A percentile compares a stretch with the other conserved stretches of the same genome.
Conservation (phyloP, 2,329 filamentous ascomycete genomes). For the Microcera coccophila region DNA sequence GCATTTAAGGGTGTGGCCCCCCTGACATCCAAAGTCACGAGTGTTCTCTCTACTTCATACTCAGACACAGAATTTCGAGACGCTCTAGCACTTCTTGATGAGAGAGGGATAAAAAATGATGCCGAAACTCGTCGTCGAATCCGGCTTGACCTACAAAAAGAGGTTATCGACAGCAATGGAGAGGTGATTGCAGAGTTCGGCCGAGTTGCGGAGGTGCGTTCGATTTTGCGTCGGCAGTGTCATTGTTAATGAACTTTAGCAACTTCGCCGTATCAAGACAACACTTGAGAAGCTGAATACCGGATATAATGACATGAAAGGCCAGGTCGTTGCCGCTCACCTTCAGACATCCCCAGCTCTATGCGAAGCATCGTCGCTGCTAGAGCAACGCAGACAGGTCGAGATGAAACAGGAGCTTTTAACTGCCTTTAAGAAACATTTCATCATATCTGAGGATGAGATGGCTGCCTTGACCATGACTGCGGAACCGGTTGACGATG, state of each 20-base stretch:
- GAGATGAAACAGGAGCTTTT: constrained; percentile 79
- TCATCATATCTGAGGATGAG: constrained; percentile 80
- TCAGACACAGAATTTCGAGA: constrained; percentile 89
- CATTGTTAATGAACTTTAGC: constrained; percentile 49
- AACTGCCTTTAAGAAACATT: constrained; percentile 73
- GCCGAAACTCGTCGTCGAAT: constrained; percentile 74
- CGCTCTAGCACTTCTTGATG: constrained; percentile 73
- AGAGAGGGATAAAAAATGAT: constrained; percentile 66
- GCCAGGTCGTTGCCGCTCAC: constrained; percentile 70
- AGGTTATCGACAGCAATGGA: constrained; percentile 90
- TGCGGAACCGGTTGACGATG: constrained; percentile 77
- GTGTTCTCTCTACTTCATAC: constrained; percentile 86
- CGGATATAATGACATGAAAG: constrained; percentile 76
- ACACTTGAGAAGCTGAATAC: constrained; percentile 76
- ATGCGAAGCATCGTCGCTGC: constrained; percentile 69
- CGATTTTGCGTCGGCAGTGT: neutral
- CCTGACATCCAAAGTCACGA: constrained; percentile 75
- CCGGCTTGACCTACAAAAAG: constrained; percentile 79
- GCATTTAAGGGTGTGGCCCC: constrained; percentile 53
- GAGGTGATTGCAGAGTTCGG: constrained; percentile 86
- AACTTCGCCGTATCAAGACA: constrained; percentile 78
- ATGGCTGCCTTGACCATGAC: constrained; percentile 69
- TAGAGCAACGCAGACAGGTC: constrained; percentile 67
- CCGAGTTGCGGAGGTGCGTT: constrained; percentile 73
- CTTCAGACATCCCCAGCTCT: constrained; percentile 70